Base-by-base conservation (phyloP, 2,329 filamentous ascomycete species). In the Sporothrix luriei region DNA sequence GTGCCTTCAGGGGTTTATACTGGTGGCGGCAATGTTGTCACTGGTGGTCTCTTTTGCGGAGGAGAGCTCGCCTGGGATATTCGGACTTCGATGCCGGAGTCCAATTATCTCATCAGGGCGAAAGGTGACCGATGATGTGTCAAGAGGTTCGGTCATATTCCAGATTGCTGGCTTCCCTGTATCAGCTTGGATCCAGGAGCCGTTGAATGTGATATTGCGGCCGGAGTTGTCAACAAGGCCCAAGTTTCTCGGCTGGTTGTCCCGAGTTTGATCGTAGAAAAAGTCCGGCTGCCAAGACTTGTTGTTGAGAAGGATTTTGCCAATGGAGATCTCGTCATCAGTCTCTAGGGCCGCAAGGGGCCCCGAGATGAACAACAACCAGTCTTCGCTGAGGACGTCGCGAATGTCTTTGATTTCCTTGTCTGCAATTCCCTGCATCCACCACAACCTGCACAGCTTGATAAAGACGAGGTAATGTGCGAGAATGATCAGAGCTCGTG, bases 381-480 rank as follows among this genome's bases (percentile, higher is more conserved):
- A 85, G 43, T 79, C 76, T 0, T 76, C 74, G 3, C 78, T 80
- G 19, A 86, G 72, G 21, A 79, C 72, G 6, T 78, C 71, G 70
- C 74, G 76, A 38, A 87, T 82, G 69, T 84, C 80, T 5, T 73
- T 74, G 11, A 87, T 79, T 70, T 85, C 81, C 19, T 79, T 80
- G 51, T 84, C 76, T 2, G 79, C 79, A 24, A 88, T 80, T 26
- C 80, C 82, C 2, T 73, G 69, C 68, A 84, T 76, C 85, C 85
- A 88, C 85, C 85, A 88, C 4, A 83, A 73, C 0, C 72, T 71
- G 13, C 78, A 76, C 1, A 84, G 67, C 74, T 85, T 86, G 66
- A 82, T 75, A 68, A 87, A 87, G 59, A 79, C 79, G 6, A 84
- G 78, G 70, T 85, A 86, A 72, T 87, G 79, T 1, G 84, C 84